These are phyloP conservation scores for Verticillium albo-atrum DNA, from an alignment of 2,329 filamentous ascomycete genomes.

Conservation along the genomic window DNA sequence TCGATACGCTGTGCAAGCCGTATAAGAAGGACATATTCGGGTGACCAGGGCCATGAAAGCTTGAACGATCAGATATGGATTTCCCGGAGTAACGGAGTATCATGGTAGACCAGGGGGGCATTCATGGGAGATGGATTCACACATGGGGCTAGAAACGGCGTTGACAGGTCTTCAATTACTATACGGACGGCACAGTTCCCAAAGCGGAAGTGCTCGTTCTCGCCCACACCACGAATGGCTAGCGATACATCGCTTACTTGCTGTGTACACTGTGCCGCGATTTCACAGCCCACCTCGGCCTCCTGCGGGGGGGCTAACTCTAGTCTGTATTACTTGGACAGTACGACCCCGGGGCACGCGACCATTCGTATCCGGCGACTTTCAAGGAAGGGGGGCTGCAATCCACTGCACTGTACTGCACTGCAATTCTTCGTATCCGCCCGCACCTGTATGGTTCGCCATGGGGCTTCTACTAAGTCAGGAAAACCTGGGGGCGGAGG, in stretches of 20 bases:
- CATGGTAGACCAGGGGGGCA: neutral
- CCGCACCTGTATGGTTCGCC: too few species aligned
- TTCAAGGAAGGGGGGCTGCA: too few species aligned
- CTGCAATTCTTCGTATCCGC: neutral
- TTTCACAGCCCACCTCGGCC: neutral
- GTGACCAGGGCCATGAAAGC: neutral
- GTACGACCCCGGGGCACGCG: too few species aligned
- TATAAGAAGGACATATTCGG: conserved; percentile 9
- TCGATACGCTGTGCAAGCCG: conserved; percentile 10
- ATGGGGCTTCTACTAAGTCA: too few species aligned
- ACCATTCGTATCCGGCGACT: neutral
- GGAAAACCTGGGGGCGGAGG: too few species aligned
- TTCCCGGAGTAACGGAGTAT: too few species aligned
- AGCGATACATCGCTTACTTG: neutral
- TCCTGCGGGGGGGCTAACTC: neutral
- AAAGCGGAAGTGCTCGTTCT: neutral
- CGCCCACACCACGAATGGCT: neutral
- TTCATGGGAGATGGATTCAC: too few species aligned
- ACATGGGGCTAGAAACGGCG: neutral
- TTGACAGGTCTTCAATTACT: neutral
- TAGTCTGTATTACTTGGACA: too few species aligned
- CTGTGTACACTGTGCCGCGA: neutral
- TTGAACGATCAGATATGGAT: neutral
- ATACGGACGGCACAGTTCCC: neutral
- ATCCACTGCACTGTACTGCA: too few species aligned